These are phyloP conservation scores for Nicotiana paniculata DNA, from an alignment of 257 asterid species.

Conservation along the genomic window DNA sequence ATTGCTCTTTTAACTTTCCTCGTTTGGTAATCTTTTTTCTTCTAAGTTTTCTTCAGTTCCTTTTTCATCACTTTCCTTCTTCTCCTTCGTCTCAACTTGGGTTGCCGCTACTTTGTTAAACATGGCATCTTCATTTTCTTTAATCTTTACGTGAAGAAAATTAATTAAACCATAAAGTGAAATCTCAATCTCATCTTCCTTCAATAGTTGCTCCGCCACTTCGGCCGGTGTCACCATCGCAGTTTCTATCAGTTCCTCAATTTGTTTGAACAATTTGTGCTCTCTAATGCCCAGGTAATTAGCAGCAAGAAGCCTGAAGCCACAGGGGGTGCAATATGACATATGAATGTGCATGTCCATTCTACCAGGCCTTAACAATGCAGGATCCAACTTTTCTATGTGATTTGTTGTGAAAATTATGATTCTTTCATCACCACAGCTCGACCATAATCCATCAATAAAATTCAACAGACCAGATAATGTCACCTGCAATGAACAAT, in stretches of 20 bases:
- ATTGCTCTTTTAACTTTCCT: background rate
- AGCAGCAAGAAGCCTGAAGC: conserved; percentile 46
- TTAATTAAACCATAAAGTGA: conserved; percentile 40
- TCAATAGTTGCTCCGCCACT: conserved; percentile 68
- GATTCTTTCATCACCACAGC: conserved; percentile 62
- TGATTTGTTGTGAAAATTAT: conserved; percentile 67
- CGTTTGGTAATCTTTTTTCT: background rate
- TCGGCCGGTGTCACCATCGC: conserved; percentile 56
- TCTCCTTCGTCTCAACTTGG: background rate
- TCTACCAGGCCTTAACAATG: conserved; percentile 56
- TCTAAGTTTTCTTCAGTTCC: background rate
- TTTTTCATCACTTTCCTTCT: conserved; percentile 1
- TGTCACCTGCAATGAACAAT: conserved; percentile 34
- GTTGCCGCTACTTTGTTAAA: conserved; percentile 12
- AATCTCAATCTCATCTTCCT: conserved; percentile 34
- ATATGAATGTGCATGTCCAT: conserved; percentile 74
- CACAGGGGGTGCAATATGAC: conserved; percentile 56
- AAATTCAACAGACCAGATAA: conserved; percentile 58
- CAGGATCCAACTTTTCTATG: conserved; percentile 58
- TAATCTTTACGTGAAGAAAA: conserved; percentile 31
- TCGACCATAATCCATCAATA: conserved; percentile 71
- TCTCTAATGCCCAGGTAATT: conserved; percentile 43
- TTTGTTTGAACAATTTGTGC: conserved; percentile 35
- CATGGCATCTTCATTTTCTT: conserved; percentile 19
- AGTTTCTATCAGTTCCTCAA: conserved; percentile 32